Conservation (phyloP, 371 early-diverging fungal species). For the Rhizopus arrhizus region DNA sequence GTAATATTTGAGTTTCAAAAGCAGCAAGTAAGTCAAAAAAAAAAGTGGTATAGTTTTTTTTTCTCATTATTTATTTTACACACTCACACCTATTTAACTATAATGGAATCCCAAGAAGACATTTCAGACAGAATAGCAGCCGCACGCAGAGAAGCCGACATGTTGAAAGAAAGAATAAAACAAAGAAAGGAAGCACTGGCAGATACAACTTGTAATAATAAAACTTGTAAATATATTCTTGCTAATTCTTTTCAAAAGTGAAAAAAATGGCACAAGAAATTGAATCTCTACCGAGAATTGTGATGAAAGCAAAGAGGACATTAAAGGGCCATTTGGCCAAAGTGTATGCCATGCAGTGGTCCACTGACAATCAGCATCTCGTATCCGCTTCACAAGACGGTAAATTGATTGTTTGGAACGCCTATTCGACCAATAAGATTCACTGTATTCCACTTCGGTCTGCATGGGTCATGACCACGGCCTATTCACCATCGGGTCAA, state of each 20-base stretch:
- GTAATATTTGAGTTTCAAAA: neutral
- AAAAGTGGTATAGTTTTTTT: neutral
- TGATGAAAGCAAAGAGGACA: conserved; percentile 92
- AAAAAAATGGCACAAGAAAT: conserved; percentile 58
- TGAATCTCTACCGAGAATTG: conserved; percentile 88
- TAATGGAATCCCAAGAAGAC: conserved; percentile 51
- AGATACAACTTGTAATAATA: conserved; percentile 85
- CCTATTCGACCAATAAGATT: conserved; percentile 95
- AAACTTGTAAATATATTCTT: conserved; percentile 49
- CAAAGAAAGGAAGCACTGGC: conserved; percentile 89
- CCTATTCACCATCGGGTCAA: conserved; percentile 95
- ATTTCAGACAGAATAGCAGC: conserved; percentile 88
- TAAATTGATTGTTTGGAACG: conserved; percentile 98
- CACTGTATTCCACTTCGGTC: conserved; percentile 97
- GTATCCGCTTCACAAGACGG: conserved; percentile 98
- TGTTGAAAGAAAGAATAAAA: conserved; percentile 93
- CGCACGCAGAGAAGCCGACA: conserved; percentile 94
- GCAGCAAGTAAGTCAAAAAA: neutral
- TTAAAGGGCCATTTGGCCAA: conserved; percentile 97
- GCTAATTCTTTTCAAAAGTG: conserved; percentile 17
- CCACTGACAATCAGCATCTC: conserved; percentile 87
- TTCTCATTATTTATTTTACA: neutral
- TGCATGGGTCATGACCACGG: conserved; percentile 99
- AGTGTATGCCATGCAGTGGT: conserved; percentile 99
- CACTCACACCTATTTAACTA: neutral